Percentiles rank a stretch among this genome's conserved stretches.
Conservation (phyloP, 1,284 basidiomycete species). For the Hymenochaete sp. region DNA sequence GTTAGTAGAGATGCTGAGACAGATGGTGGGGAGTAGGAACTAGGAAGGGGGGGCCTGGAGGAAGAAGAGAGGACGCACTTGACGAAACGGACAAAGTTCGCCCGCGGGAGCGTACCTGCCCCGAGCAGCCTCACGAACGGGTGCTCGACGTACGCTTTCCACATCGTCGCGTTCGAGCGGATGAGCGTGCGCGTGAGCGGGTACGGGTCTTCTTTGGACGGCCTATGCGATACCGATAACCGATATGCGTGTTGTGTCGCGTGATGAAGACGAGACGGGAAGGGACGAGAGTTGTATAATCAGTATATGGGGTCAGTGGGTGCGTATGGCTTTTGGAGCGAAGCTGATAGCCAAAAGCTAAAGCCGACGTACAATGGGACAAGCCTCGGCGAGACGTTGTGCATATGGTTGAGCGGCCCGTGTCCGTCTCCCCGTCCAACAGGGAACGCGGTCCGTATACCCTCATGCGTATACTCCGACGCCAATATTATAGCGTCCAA, state of each 20-base stretch:
- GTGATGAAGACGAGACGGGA: too few relatives aligned
- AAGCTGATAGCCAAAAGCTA: neutral
- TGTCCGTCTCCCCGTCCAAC: conserved; percentile 76
- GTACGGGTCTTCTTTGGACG: conserved; percentile 51
- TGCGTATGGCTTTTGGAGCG: neutral
- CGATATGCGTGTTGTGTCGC: too few relatives aligned
- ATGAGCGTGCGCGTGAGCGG: conserved; percentile 68
- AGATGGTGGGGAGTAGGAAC: neutral
- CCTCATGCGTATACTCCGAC: conserved; percentile 66
- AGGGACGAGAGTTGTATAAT: too few relatives aligned
- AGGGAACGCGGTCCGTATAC: conserved; percentile 62
- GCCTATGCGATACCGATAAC: conserved; percentile 38
- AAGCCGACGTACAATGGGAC: conserved; percentile 48
- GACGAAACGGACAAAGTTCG: conserved; percentile 80
- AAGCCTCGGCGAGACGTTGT: conserved; percentile 42
- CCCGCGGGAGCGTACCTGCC: conserved; percentile 54
- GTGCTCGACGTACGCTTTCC: conserved; percentile 77
- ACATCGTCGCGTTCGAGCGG: conserved; percentile 42
- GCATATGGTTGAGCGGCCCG: conserved; percentile 85
- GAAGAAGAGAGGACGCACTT: conserved; percentile 37
- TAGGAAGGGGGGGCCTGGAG: neutral
- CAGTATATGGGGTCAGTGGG: too few relatives aligned
- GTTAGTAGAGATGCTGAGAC: too few relatives aligned
- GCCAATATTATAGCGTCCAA: conserved; percentile 51
- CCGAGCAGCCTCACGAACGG: conserved; percentile 75